phyloP scores from a whole-genome alignment of 352 stramenopile genomes.

The Globisporangium irregulare region DNA sequence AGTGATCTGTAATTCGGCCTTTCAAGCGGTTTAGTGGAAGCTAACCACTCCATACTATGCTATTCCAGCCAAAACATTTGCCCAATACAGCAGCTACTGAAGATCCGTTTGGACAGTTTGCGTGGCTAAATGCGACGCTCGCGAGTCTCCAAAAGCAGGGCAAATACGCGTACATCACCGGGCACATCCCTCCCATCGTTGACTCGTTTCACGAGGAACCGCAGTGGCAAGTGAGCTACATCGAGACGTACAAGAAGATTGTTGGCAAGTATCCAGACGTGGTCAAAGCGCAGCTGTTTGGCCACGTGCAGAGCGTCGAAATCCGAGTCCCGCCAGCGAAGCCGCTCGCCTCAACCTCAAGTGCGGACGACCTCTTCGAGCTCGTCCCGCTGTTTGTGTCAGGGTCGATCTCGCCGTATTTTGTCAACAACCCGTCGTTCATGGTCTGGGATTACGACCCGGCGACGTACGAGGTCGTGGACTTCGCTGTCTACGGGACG shows the following conservation, averaged over 20 bases:
- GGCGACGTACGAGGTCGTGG: conserved; percentile 59
- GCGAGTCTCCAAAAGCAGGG: conserved; percentile 28
- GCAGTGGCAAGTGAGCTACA: conserved; percentile 87
- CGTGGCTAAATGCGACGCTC: conserved; percentile 82
- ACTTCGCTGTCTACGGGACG: conserved; percentile 69
- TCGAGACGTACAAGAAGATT: conserved; percentile 77
- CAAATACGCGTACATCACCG: conserved; percentile 81
- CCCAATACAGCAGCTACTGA: conserved; percentile 60
- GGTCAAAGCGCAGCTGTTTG: conserved; percentile 88
- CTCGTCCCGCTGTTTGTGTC: conserved; percentile 73
- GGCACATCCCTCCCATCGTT: conserved; percentile 90
- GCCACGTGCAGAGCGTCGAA: conserved; percentile 90
- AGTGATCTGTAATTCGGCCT: conserved; percentile 23
- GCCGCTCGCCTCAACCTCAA: conserved; percentile 1
- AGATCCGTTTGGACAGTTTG: conserved; percentile 90
- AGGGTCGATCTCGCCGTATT: conserved; percentile 84
- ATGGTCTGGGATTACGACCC: conserved; percentile 76
- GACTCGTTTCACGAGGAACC: conserved; percentile 77
- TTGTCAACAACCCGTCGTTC: conserved; percentile 89
- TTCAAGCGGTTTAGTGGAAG: background rate
- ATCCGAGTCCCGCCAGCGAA: conserved; percentile 57
- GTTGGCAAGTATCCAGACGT: conserved; percentile 53
- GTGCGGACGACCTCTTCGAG: conserved; percentile 14
- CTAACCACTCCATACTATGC: conserved; percentile 31
- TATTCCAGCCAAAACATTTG: conserved; percentile 56